Evolutionary conservation across 495 filamentous ascomycete genomes (phyloP).

Genomic region (Parathielavia hyrcaniae): DNA sequence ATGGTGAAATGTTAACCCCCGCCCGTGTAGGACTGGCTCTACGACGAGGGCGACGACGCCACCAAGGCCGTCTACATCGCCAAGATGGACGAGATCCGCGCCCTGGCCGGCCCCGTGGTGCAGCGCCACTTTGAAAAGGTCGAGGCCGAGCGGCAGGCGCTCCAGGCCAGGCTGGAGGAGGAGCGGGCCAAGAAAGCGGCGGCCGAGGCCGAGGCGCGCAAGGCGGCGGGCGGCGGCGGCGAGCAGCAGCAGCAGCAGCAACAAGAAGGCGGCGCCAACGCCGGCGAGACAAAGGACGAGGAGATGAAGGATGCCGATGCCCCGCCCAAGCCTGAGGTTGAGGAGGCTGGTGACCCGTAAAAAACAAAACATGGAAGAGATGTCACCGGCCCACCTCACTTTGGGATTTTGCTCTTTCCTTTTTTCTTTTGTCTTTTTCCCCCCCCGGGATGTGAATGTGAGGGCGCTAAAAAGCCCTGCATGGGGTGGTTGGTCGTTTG

Average conservation of each 20-base stretch:
- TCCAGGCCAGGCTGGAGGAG: slow-evolving; percentile 71
- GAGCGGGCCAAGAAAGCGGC: slow-evolving; percentile 71
- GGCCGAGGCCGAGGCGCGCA: slow-evolving; percentile 57
- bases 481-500: slow-evolving; percentile 25
- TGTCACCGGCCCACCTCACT: background rate
- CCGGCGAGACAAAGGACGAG: slow-evolving; percentile 40
- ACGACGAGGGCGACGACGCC: slow-evolving; percentile 93
- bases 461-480: slow-evolving; percentile 10
- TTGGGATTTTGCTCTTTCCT: background rate
- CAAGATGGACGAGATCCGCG: slow-evolving; percentile 94
- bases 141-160: slow-evolving; percentile 77
- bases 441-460: slow-evolving; percentile 5
- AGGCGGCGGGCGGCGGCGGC: slow-evolving; percentile 43
- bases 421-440: slow-evolving; percentile 11
- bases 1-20: slow-evolving; percentile 2
- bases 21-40: slow-evolving; percentile 86
- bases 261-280: slow-evolving; percentile 28
- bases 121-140: slow-evolving; percentile 93
- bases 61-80: slow-evolving; percentile 87
- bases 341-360: slow-evolving; percentile 31
- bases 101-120: slow-evolving; percentile 82
- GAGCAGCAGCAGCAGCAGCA: slow-evolving; percentile 40
- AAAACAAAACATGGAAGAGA: background rate
- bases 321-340: slow-evolving; percentile 40
- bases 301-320: slow-evolving; percentile 54